Percentiles rank a stretch among this genome's conserved stretches.
Evolutionary conservation across 768 basidiomycete genomes (phyloP).

Genomic region (Pisolithus albus): DNA sequence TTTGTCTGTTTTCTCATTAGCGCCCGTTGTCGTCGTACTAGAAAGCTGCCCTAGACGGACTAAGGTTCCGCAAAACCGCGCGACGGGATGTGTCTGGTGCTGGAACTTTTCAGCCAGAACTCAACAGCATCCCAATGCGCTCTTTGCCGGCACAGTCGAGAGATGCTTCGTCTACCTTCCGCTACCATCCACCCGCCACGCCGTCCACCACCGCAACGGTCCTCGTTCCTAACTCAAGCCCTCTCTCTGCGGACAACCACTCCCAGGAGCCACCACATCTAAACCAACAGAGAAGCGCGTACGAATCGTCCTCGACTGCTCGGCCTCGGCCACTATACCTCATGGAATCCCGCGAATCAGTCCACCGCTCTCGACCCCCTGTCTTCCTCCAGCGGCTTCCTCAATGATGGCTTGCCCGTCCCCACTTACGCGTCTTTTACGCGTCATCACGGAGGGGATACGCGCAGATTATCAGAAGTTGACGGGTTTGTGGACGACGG

Average conservation of each 20-base stretch:
- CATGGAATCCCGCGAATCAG: conserved; percentile 32
- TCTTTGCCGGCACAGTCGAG: conserved; percentile 61
- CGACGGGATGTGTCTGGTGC: conserved; percentile 23
- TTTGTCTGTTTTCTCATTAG: conserved; percentile 25
- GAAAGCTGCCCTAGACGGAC: conserved; percentile 40
- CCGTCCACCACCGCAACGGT: conserved; percentile 48
- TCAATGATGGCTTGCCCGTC: conserved; percentile 32
- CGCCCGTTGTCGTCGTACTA: conserved; percentile 24
- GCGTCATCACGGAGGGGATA: conserved; percentile 32
- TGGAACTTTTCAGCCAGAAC: conserved; percentile 44
- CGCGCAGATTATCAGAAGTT: conserved; percentile 32
- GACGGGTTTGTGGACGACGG: conserved; percentile 44
- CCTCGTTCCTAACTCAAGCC: conserved; percentile 75
- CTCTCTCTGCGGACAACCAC: conserved; percentile 37
- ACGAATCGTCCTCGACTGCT: conserved; percentile 41
- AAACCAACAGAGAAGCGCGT: conserved; percentile 24
- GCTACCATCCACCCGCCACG: conserved; percentile 45
- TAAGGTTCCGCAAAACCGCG: conserved; percentile 41
- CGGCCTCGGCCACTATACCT: conserved; percentile 30
- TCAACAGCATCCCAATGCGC: conserved; percentile 37
- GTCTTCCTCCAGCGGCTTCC: conserved; percentile 53
- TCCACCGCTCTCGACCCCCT: conserved; percentile 45
- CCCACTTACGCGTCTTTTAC: conserved; percentile 56
- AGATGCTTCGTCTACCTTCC: conserved; percentile 64
- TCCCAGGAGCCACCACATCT: conserved; percentile 36